Conservation (phyloP, 306 rosid species). For the Glycine tomentella region DNA sequence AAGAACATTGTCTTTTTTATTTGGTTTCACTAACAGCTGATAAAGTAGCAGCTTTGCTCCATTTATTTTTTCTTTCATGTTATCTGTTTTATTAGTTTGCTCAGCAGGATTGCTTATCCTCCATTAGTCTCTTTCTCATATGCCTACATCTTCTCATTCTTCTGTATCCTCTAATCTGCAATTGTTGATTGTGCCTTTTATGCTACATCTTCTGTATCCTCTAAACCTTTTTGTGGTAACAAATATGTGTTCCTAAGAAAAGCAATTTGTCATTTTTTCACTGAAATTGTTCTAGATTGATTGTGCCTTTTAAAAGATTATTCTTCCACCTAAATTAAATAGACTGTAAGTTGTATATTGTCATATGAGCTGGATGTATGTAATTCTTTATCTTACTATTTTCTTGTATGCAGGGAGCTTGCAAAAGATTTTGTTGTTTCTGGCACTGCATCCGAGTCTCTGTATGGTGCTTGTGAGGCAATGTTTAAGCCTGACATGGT, state of each 20-base stretch:
- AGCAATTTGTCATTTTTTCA: no score
- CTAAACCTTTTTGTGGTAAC: no score
- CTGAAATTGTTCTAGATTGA: conserved; percentile 7
- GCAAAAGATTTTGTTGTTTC: conserved; percentile 99
- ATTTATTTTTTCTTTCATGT: background rate
- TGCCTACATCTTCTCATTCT: background rate
- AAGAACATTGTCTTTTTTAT: background rate
- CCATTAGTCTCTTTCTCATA: background rate
- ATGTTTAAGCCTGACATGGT: conserved; percentile 99
- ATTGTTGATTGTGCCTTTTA: no score
- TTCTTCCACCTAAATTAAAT: conserved; percentile 25
- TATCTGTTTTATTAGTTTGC: background rate
- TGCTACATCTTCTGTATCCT: no score
- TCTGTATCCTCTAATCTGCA: conserved; percentile 31
- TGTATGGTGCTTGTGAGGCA: conserved; percentile 98
- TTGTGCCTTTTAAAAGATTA: conserved; percentile 17
- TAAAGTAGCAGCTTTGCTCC: background rate
- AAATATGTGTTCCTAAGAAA: no score
- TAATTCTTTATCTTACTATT: conserved; percentile 7
- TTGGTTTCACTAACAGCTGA: conserved; percentile 5
- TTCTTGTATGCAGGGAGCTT: conserved; percentile 75
- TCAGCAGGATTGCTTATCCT: conserved; percentile 3
- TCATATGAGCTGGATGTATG: background rate
- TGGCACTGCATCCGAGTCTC: conserved; percentile 96
- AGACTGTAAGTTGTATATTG: background rate